Evolutionary conservation across 2,329 filamentous ascomycete species (phyloP), one percentile per base, ranked within the genome.

Genomic region (Eutypa lata): DNA sequence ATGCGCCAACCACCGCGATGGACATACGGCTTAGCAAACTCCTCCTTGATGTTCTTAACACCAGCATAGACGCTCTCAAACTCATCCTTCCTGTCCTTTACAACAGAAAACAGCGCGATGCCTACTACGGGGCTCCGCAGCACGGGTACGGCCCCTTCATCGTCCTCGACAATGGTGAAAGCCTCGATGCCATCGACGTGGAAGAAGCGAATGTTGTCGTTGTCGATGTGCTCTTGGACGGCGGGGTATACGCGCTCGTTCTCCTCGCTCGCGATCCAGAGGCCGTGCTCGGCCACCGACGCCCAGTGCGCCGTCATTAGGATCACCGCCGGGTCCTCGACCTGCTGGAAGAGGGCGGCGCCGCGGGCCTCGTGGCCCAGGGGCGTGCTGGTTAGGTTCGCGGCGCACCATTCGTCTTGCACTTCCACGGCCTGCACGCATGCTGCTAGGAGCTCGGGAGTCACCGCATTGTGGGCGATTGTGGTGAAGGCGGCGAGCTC

Each of bases 271-370:
- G 66, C 63, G 47, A 78, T 71, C 76, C 78, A 81, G 48, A 69
- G 57, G 46, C 53, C 56, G 53, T 80, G 76, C 5, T 69, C 70
- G 14, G 67, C 69, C 19, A 69, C 67, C 0, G 71, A 74, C 51
- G 71, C 66, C 77, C 77, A 79, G 11, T 71, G 68, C 18, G 76
- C 73, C 4, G 72, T 73, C 56, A 80, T 67, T 57, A 80, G 64
- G n/a, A 75, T 53, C 26, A 63, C 60, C 2, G 68, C 61, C 11
- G 69, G 68, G 50, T 74, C 65, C 44, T 72, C 68, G 52, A 68
- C 46, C 57, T 73, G 69, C 40, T 67, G 62, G 54, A 71, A 68
- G 33, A 72, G 55, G 37, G 59, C 65, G 2, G 64, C 63, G 22
- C 69, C 66, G 19, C 70, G 68, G 40, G 63, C 67, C 28, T 70